Evolutionary conservation across 768 basidiomycete genomes (phyloP).

Genomic region (Tricholoma flavovirens): DNA sequence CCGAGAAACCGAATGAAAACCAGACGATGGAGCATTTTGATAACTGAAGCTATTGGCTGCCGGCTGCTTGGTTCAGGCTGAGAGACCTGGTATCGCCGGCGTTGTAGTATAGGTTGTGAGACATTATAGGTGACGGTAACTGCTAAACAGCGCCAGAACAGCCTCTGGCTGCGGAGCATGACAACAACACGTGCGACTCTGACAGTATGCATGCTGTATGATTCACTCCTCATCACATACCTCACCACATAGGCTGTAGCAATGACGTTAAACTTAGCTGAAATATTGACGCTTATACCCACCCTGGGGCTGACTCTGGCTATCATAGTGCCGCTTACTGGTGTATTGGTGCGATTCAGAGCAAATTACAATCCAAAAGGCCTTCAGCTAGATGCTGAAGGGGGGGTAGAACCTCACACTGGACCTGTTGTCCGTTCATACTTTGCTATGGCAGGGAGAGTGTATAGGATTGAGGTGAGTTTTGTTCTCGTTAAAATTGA

Average conservation of each 20-base stretch:
- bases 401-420: constrained; percentile 68
- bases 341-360: constrained; percentile 69
- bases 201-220: no score
- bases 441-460: constrained; percentile 67
- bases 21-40: no score
- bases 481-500: background rate
- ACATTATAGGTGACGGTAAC: no score
- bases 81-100: no score
- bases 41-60: no score
- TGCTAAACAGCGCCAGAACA: no score
- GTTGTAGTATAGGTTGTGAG: no score
- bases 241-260: constrained; percentile 20
- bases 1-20: no score
- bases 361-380: constrained; percentile 86
- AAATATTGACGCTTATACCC: constrained; percentile 35
- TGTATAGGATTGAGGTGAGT: constrained; percentile 66
- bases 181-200: background rate
- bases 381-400: constrained; percentile 73
- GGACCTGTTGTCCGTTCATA: constrained; percentile 74
- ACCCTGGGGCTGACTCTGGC: constrained; percentile 50
- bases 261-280: constrained; percentile 23
- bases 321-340: constrained; percentile 57
- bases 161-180: background rate
- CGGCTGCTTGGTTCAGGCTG: no score
- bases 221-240: constrained; percentile 8